Percentiles rank a stretch among this genome's conserved stretches.
phyloP scores from a whole-genome alignment of 352 stramenopile species.

The Pythium periplocum region DNA sequence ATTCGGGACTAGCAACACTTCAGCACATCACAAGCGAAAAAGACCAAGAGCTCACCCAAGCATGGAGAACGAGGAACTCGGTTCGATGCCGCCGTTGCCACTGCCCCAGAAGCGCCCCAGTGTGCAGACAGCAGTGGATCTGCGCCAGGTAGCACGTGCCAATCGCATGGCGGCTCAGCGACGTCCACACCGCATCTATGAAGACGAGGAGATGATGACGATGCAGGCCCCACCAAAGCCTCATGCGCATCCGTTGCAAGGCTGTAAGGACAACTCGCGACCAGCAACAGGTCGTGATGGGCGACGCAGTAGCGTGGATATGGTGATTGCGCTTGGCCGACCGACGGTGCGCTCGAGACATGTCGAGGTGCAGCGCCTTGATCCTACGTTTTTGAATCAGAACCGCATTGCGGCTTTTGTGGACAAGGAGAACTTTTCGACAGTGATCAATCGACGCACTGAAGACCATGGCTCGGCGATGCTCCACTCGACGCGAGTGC shows the following conservation, averaged over 20 bases:
- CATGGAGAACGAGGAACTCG: conserved; percentile 29
- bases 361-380: conserved; percentile 26
- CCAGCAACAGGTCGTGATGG: conserved; percentile 6
- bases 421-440: neutral
- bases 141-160: no score
- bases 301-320: conserved; percentile 3
- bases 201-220: conserved; percentile 21
- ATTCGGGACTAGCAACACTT: no score
- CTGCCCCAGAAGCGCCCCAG: conserved; percentile 14
- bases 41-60: no score
- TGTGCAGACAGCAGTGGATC: no score
- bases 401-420: conserved; percentile 32
- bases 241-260: conserved; percentile 46
- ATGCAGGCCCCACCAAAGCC: conserved; percentile 37
- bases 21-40: no score
- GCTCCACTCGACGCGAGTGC: conserved; percentile 33
- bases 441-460: no score
- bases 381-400: conserved; percentile 54
- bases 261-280: conserved; percentile 7
- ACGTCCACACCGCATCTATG: neutral
- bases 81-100: conserved; percentile 46
- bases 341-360: conserved; percentile 9
- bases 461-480: no score
- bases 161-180: no score
- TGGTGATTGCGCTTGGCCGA: neutral